These are phyloP conservation scores for Vaccinium macrocarpon DNA, from an alignment of 148 eudicot species.

Conservation along the genomic window DNA sequence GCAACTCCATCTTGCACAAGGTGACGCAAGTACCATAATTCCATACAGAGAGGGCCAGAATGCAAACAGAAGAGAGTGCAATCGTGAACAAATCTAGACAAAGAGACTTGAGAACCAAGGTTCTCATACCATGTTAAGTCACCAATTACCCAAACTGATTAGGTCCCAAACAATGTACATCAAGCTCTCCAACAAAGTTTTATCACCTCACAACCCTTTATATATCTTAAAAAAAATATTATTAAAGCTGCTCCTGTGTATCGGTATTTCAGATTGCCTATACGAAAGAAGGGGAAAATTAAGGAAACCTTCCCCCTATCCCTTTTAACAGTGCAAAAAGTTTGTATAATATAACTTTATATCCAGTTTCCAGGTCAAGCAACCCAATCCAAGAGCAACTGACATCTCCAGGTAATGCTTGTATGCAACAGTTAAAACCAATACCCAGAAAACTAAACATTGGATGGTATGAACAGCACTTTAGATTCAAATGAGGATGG, in stretches of 20 bases:
- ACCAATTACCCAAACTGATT: not conserved
- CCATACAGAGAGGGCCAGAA: not conserved
- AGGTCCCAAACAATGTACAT: not conserved
- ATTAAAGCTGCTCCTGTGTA: not conserved
- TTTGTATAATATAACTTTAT: not conserved
- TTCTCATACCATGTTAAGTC: not conserved
- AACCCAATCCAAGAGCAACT: not conserved
- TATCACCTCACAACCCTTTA: not conserved
- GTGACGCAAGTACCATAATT: not conserved
- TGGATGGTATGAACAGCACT: not conserved
- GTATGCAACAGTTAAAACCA: not conserved
- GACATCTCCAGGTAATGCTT: not conserved
- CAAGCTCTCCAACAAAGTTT: not conserved
- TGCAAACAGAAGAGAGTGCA: not conserved
- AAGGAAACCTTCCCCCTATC: not conserved
- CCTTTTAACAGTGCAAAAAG: not conserved
- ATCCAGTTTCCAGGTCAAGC: not conserved
- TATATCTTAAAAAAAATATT: not conserved
- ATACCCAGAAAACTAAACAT: not conserved
- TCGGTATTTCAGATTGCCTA: not conserved
- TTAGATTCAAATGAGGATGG: not conserved
- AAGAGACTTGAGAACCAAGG: not conserved
- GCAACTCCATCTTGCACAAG: not conserved
- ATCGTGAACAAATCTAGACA: not conserved
- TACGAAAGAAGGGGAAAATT: not conserved